Base-by-base conservation (phyloP, 768 basidiomycete species). In the Pleurotus sapidus region DNA sequence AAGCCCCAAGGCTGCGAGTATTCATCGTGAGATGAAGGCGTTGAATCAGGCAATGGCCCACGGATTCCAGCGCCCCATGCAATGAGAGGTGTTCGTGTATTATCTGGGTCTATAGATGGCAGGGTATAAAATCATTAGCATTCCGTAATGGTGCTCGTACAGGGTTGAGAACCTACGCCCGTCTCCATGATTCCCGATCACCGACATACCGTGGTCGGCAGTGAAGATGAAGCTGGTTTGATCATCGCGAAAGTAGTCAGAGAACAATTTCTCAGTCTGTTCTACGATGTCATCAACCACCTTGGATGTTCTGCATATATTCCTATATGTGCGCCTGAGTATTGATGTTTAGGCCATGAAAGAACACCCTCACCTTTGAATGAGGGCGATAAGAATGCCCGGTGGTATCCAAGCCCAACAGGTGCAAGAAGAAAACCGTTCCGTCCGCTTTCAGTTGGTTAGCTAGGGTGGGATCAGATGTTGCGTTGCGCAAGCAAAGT, bases 121-220 rank as follows among this genome's bases (percentile, higher is more conserved):
- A n/a, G n/a, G 45, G 9, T 63, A 59, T 61, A 56, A 11, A 24
- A 4, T 20, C 48, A 37, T 58, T 55, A 46, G 45, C 30, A 30
- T 49, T 23, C 25, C 38, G 58, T 37, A 55, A 34, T 23, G 5
- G 14, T 56, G n/a, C 51, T 8, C 30, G 11, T 3, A 45, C 11
- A 27, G 27, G 49, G 48, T 49, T 54, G 25, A 48, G 45, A 53
- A 68, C 75, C 66, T 64, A 89, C 90, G 86, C 38, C 93, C 93
- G 59, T 95, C 93, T 3, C 93, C 93, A 58, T 95, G 93, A 65
- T 93, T 94, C 11, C 93, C 93, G 55, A 92, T 88, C 30, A 77
- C 81, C 3, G 89, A 90, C 93, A 95, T 95, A 7, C 93, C 93
- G 65, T 95, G 93, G 68, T 95, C 93, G 0, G 93, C 90, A 2